phyloP scores from a whole-genome alignment of 176 grass and related monocot genomes.

The Tillandsia leiboldiana region DNA sequence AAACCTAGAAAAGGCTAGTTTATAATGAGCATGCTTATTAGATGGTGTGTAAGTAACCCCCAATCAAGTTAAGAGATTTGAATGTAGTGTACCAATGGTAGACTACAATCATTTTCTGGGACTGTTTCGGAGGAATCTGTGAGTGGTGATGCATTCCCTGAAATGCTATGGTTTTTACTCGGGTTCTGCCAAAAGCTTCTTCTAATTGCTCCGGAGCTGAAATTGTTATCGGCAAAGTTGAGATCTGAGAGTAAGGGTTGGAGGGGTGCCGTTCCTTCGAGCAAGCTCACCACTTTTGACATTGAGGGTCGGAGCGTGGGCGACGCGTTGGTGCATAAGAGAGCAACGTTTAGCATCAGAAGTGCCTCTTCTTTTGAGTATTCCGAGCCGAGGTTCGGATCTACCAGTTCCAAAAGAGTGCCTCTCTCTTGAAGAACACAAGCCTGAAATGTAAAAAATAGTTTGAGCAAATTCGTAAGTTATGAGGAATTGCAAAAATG shows the following conservation, averaged over 20 bases:
- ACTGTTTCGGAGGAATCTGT: not conserved
- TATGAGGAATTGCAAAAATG: not conserved
- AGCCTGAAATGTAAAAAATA: slow-evolving; percentile 39
- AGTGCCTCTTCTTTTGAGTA: slow-evolving; percentile 71
- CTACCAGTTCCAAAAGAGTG: slow-evolving; percentile 66
- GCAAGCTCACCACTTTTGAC: slow-evolving; percentile 73
- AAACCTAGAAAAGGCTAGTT: no score
- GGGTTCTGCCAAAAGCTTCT: slow-evolving; percentile 69
- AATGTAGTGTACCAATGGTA: slow-evolving; percentile 15
- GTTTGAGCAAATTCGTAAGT: slow-evolving; percentile 13
- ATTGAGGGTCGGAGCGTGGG: slow-evolving; percentile 84
- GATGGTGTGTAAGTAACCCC: no score
- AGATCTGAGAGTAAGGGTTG: slow-evolving; percentile 52
- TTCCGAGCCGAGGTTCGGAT: slow-evolving; percentile 53
- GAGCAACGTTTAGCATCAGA: slow-evolving; percentile 65
- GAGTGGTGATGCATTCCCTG: slow-evolving; percentile 27
- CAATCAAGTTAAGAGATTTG: not conserved
- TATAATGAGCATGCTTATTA: no score
- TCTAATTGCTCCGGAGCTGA: slow-evolving; percentile 26
- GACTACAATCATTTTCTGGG: slow-evolving; percentile 22
- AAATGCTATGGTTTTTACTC: slow-evolving; percentile 35
- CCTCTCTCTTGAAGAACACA: slow-evolving; percentile 72
- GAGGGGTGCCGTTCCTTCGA: slow-evolving; percentile 49
- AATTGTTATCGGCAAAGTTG: slow-evolving; percentile 29
- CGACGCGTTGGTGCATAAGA: slow-evolving; percentile 65